Percentiles rank a stretch among this genome's conserved stretches.
phyloP scores from a whole-genome alignment of 108 stramenopile species.

The Nannochloropsis gaditana region DNA sequence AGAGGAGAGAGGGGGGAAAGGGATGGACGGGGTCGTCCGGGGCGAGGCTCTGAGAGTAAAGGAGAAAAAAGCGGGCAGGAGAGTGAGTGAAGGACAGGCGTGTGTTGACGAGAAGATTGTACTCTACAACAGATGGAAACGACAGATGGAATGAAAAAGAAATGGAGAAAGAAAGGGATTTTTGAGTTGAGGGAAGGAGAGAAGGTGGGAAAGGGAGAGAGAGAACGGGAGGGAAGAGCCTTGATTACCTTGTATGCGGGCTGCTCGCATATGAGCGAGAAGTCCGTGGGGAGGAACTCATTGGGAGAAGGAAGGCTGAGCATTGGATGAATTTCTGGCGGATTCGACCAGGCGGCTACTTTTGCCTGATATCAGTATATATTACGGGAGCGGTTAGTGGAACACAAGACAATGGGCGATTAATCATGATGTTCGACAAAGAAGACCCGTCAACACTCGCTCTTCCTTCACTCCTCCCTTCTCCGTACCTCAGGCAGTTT shows the following conservation, averaged over 20 bases:
- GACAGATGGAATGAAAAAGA: too few species aligned
- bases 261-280: slow-evolving; percentile 29
- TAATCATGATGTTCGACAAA: not conserved
- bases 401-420: not conserved
- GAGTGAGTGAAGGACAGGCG: not conserved
- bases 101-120: too few species aligned
- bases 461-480: not conserved
- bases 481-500: not conserved
- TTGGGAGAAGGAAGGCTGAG: slow-evolving; percentile 34
- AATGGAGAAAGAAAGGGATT: too few species aligned
- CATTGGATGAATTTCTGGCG: not conserved
- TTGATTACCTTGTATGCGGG: not conserved
- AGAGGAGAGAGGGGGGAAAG: slow-evolving; percentile 24
- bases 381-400: not conserved
- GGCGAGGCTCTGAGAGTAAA: slow-evolving; percentile 26
- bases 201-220: not conserved
- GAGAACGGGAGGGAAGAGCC: not conserved
- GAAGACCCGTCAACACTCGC: not conserved
- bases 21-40: slow-evolving; percentile 21
- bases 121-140: too few species aligned
- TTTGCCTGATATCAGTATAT: not conserved
- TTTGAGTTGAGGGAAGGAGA: too few species aligned
- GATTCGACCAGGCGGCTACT: not conserved
- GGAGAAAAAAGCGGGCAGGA: not conserved
- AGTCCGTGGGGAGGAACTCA: slow-evolving; percentile 44